Evolutionary conservation across 2,329 filamentous ascomycete species (phyloP), one percentile per base, ranked within the genome.

Genomic region (Claviceps pazoutovae): DNA sequence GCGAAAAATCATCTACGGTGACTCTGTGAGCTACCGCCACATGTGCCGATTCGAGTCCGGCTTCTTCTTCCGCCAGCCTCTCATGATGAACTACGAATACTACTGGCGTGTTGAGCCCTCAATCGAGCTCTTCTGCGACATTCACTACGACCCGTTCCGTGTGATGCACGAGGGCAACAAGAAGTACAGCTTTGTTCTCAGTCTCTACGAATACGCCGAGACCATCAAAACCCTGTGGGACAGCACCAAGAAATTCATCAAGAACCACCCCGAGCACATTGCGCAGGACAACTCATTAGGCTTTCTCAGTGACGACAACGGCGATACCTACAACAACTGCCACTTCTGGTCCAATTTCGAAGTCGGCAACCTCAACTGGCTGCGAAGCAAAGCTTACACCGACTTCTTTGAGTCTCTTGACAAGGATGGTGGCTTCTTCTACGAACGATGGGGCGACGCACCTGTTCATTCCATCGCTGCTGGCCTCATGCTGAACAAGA

Each of bases 271-370:
- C 2, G 84, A 98, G 71, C 86, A 98, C 67, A 80, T 98, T 64
- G 79, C 75, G 14, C 72, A 85, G 60, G 84, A 80, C 60, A 98
- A 98, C 72, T 86, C 86, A 1, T 85, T 98, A 84, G 79, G 75
- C 5, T 97, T 95, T 71, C 72, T 98, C 61, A 95, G 88, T 64
- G 88, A 96, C 60, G 90, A 98, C 60, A 83, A 80, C 50, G 93
- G 94, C 55, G 83, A 93, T 54, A 89, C 80, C 6, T 98, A 97
- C 74, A 98, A 97, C 74, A 82, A 90, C 67, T 98, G 93, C 73
- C 93, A 98, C 68, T 96, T 98, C 86, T 98, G 93, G 93, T 97
- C 91, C 64, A 98, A 98, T 75, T 98, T 98, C 60, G 93, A 98
- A 68, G 84, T 98, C 59, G 93, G 91, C 57, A 94, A 85, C 70